A percentile compares a stretch with the other conserved stretches of the same genome.
phyloP scores from a whole-genome alignment of 352 stramenopile species.

The Phytophthora crassamura region DNA sequence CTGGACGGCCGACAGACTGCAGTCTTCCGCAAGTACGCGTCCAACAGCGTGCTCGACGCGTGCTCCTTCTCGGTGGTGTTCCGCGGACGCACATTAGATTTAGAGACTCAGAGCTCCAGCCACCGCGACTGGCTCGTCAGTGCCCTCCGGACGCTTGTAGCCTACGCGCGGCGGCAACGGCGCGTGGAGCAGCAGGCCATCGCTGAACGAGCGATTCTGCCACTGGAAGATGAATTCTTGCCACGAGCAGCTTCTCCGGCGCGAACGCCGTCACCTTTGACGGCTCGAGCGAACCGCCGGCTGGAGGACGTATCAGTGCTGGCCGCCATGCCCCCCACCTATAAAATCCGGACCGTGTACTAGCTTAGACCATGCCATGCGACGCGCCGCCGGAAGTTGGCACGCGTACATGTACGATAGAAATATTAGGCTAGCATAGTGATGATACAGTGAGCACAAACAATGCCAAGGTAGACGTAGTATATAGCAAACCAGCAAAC shows the following conservation, averaged over 20 bases:
- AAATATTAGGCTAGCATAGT: constrained; percentile 15
- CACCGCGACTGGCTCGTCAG: constrained; percentile 88
- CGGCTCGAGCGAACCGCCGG: constrained; percentile 10
- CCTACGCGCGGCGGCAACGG: constrained; percentile 76
- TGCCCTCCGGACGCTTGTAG: constrained; percentile 75
- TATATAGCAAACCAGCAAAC: constrained; percentile 16
- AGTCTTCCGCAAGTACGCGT: constrained; percentile 82
- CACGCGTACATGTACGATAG: constrained; percentile 28
- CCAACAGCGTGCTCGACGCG: constrained; percentile 43
- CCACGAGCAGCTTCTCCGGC: constrained; percentile 1
- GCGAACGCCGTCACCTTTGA: constrained; percentile 8
- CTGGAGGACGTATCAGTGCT: constrained; percentile 19
- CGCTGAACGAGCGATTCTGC: constrained; percentile 58
- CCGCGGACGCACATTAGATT: constrained; percentile 72
- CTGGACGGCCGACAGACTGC: constrained; percentile 71
- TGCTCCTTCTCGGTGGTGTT: constrained; percentile 85
- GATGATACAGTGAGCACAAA: constrained; percentile 17
- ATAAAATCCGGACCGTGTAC: constrained; percentile 46
- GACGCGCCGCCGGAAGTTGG: not conserved
- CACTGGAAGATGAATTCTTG: constrained; percentile 43
- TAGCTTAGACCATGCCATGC: constrained; percentile 15
- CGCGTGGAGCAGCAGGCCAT: constrained; percentile 81
- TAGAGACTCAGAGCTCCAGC: constrained; percentile 77
- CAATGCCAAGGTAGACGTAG: constrained; percentile 11
- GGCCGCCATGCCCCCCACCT: constrained; percentile 30